Percentiles rank a stretch among this genome's conserved stretches.
Evolutionary conservation across 2,329 filamentous ascomycete species (phyloP).

Genomic region (Hypocreales sp.): DNA sequence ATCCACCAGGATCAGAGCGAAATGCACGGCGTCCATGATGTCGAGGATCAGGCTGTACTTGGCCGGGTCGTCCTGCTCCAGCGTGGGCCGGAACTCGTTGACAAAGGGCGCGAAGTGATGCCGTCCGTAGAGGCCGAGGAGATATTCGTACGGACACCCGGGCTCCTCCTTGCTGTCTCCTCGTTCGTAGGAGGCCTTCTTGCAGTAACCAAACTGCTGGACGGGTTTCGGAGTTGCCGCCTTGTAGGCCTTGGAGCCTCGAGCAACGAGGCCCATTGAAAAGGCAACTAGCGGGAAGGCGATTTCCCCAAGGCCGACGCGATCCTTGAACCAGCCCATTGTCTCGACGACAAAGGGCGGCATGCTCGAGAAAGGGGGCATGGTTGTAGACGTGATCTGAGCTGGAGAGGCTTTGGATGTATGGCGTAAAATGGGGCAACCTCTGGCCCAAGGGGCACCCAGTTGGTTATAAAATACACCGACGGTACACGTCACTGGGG

Average conservation of each 20-base stretch:
- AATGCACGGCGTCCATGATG: constrained; percentile 7
- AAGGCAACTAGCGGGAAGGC: background rate
- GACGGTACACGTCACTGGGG: too few relatives aligned
- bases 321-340: constrained; percentile 1
- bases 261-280: constrained; percentile 2
- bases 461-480: too few relatives aligned
- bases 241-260: background rate
- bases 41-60: constrained; percentile 4
- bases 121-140: constrained; percentile 4
- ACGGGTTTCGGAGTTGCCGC: background rate
- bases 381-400: too few relatives aligned
- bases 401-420: too few relatives aligned
- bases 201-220: constrained; percentile 3
- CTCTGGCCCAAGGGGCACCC: too few relatives aligned
- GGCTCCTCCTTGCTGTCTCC: background rate
- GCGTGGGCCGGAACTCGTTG: constrained; percentile 2
- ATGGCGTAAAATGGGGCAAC: too few relatives aligned
- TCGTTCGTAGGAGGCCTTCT: constrained; percentile 1
- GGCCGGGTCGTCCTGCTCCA: constrained; percentile 2
- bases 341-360: background rate
- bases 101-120: constrained; percentile 5
- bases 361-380: too few relatives aligned
- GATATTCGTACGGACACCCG: constrained; percentile 5
- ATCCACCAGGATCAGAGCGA: constrained; percentile 6
- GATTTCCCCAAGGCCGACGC: constrained; percentile 1